Evolutionary conservation across 805 yeast species (phyloP), one percentile per base, ranked within the genome.

Genomic region (Jamesozyma spencerorum): DNA sequence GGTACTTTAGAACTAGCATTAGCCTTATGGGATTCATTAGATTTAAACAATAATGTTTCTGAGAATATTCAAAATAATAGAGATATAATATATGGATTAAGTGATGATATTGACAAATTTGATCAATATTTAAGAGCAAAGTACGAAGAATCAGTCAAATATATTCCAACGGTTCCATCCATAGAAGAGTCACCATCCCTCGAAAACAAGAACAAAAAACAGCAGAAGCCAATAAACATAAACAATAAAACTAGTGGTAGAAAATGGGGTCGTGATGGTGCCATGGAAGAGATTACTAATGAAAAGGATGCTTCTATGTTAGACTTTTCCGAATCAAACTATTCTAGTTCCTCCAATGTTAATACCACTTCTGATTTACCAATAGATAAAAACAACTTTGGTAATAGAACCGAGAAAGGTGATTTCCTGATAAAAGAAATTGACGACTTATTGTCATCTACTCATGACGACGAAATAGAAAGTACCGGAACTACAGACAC

Each of bases 201-300:
- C 34, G 49, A 45, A 20, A 46, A 43, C n/a, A 45, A 45, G 34
- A 38, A 14, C 3, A 44, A 46, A 30, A 52, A 45, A 29, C 31
- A 26, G 26, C 27, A 40, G 24, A 45, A 42, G 39, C 24, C 48
- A 18, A 3, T 5, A 3, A 24, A 5, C 4, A 26, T 14, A 11
- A 33, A 34, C 18, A 29, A 14, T 7, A 34, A 41, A 11, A 36
- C 17, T 15, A 69, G 51, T n/a, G 61, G 59, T 66, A 55, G 90
- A 52, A 77, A 71, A 53, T 80, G 85, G 85, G 79, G 74, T 19
- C 73, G 72, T 24, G 81, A 78, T 51, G 88, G 87, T 5, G 48
- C 63, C 26, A 69, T 65, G 37, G 69, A 67, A 37, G 81, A 75
- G 27, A 63, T 60, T 12, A 27, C 33, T 7, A 67, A 59, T 10